phyloP scores from a whole-genome alignment of 202 grass and related monocot species.

The Carex arenaria region DNA sequence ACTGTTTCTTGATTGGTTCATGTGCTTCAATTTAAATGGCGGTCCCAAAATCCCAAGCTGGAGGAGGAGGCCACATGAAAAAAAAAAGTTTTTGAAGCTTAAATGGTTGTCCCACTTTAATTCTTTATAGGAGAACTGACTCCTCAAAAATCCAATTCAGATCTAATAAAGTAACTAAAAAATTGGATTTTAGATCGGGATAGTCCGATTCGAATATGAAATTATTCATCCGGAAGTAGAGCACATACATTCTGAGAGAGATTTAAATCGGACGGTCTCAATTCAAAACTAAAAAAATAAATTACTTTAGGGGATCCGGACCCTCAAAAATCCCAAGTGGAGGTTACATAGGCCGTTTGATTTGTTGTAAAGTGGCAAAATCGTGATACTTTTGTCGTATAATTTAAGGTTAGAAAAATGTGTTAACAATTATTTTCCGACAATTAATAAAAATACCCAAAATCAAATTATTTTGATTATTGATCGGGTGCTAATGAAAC shows the following conservation, averaged over 20 bases:
- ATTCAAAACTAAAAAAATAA: no score
- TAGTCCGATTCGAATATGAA: no score
- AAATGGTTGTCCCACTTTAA: neutral
- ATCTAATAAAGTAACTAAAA: no score
- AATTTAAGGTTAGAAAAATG: neutral
- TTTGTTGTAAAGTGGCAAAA: neutral
- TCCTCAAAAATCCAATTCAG: no score
- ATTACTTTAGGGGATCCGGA: neutral
- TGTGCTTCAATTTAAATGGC: neutral
- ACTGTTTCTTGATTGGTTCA: neutral
- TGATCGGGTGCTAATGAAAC: no score
- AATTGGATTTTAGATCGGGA: no score
- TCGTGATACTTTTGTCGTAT: neutral
- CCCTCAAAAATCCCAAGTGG: neutral
- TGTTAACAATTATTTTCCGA: neutral
- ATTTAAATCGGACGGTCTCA: no score
- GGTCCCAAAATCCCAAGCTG: neutral
- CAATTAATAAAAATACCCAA: neutral
- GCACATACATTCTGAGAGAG: no score
- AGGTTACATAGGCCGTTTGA: neutral
- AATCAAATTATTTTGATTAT: no score
- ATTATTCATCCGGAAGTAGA: no score
- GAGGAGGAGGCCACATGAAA: neutral
- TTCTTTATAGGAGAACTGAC: neutral
- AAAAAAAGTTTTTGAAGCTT: neutral